These are phyloP conservation scores for Fusarium sp. DNA, from an alignment of 2,329 filamentous ascomycete species.

Conservation along the genomic window DNA sequence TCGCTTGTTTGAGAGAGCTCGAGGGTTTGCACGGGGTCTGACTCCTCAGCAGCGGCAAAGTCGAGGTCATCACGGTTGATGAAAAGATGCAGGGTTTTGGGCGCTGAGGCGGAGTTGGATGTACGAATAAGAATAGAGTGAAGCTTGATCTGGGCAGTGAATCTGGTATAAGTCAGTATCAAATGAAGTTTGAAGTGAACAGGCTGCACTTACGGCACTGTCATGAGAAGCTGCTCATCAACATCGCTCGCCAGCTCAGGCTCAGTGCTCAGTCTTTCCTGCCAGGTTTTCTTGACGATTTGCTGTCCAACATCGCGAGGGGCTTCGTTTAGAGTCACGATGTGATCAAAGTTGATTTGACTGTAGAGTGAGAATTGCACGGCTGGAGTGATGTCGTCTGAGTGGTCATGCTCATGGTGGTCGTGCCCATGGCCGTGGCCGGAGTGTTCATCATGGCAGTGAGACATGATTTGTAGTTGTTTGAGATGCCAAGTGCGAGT, in stretches of 20 bases:
- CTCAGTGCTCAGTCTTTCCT: constrained; percentile 75
- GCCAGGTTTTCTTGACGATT: constrained; percentile 92
- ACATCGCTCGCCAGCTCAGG: constrained; percentile 87
- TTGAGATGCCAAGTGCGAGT: not conserved
- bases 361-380: constrained; percentile 91
- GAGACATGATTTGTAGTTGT: constrained; percentile 50
- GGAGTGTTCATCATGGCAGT: constrained; percentile 64
- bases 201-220: constrained; percentile 76
- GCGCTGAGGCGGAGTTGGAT: constrained; percentile 75
- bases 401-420: constrained; percentile 81
- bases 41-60: constrained; percentile 79
- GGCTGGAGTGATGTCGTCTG: constrained; percentile 90
- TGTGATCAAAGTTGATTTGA: constrained; percentile 88
- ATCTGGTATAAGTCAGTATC: constrained; percentile 63
- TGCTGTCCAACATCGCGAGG: constrained; percentile 74
- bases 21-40: constrained; percentile 78
- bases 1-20: constrained; percentile 82
- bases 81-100: constrained; percentile 86
- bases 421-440: constrained; percentile 66
- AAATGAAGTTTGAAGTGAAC: not conserved
- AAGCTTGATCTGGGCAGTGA: constrained; percentile 92
- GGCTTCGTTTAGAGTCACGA: constrained; percentile 87
- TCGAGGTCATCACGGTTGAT: constrained; percentile 89
- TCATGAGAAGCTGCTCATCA: constrained; percentile 94
- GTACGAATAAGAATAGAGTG: constrained; percentile 90